Percentiles rank a stretch among this genome's conserved stretches.
phyloP scores from a whole-genome alignment of 331 rosid genomes.

The Stylosanthes scabra region DNA sequence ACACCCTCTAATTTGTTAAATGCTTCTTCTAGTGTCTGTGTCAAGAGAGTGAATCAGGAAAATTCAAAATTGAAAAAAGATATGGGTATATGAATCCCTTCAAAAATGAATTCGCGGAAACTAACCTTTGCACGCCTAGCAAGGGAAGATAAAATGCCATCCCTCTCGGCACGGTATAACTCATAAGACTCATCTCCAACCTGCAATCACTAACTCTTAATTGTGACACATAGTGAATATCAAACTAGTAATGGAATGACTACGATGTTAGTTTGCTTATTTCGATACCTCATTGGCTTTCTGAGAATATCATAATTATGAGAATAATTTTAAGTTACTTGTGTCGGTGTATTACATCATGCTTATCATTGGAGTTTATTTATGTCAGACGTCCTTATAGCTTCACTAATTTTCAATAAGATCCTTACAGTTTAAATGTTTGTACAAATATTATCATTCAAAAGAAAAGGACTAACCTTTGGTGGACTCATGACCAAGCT shows the following conservation, averaged over 20 bases:
- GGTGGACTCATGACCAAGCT: slow-evolving; percentile 99
- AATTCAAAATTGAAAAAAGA: slow-evolving; percentile 7
- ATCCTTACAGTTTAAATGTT: too few species aligned
- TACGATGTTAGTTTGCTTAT: background rate
- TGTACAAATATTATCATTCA: too few species aligned
- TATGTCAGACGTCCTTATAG: too few species aligned
- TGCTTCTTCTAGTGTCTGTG: slow-evolving; percentile 80
- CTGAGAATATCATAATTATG: background rate
- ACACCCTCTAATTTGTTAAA: slow-evolving; percentile 84
- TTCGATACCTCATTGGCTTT: background rate
- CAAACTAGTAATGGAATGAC: slow-evolving; percentile 15
- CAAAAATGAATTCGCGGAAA: background rate
- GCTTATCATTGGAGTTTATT: background rate
- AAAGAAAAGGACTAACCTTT: slow-evolving; percentile 58
- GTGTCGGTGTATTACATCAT: too few species aligned
- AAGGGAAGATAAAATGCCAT: slow-evolving; percentile 77
- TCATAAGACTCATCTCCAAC: slow-evolving; percentile 93
- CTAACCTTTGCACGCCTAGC: slow-evolving; percentile 91
- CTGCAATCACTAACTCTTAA: slow-evolving; percentile 52
- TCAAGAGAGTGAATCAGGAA: background rate
- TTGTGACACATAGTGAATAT: slow-evolving; percentile 15
- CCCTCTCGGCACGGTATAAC: slow-evolving; percentile 71
- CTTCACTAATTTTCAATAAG: too few species aligned
- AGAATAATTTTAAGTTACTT: background rate
- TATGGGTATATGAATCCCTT: background rate